phyloP scores from a whole-genome alignment of 495 filamentous ascomycete genomes.

The Aspergillus saccharolyticus region DNA sequence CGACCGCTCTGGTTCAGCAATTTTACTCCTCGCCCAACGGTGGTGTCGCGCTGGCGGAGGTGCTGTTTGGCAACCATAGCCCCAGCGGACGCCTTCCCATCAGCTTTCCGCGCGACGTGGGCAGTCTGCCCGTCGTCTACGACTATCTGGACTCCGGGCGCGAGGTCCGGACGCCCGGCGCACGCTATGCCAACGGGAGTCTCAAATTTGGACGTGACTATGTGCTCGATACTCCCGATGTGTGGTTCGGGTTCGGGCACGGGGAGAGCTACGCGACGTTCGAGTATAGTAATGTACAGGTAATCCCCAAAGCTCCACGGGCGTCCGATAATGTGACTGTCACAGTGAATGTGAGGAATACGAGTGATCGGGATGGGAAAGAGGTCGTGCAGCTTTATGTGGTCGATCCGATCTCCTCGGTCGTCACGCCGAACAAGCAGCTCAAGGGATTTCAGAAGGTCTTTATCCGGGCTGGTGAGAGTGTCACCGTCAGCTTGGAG shows the following conservation, averaged over 20 bases:
- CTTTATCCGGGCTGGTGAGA: slow-evolving; percentile 53
- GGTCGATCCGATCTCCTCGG: slow-evolving; percentile 52
- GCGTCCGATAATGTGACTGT: slow-evolving; percentile 42
- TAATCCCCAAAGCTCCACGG: slow-evolving; percentile 40
- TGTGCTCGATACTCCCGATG: slow-evolving; percentile 51
- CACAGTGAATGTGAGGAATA: slow-evolving; percentile 52
- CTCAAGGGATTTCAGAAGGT: slow-evolving; percentile 68
- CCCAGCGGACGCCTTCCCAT: slow-evolving; percentile 64
- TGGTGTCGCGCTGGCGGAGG: slow-evolving; percentile 59
- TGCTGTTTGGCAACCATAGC: slow-evolving; percentile 62
- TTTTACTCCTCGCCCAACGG: slow-evolving; percentile 65
- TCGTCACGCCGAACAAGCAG: slow-evolving; percentile 59
- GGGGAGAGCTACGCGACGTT: slow-evolving; percentile 63
- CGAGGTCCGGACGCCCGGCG: slow-evolving; percentile 42
- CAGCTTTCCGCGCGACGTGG: slow-evolving; percentile 61
- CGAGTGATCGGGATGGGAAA: slow-evolving; percentile 48
- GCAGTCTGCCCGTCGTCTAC: slow-evolving; percentile 62
- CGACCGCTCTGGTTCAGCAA: slow-evolving; percentile 57
- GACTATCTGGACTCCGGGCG: slow-evolving; percentile 65
- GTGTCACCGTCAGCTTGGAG: slow-evolving; percentile 51
- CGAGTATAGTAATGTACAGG: slow-evolving; percentile 43
- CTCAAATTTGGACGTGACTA: slow-evolving; percentile 62
- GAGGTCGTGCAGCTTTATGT: slow-evolving; percentile 70
- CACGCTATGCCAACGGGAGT: slow-evolving; percentile 47
- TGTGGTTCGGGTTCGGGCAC: slow-evolving; percentile 64